phyloP scores from a whole-genome alignment of 2,329 filamentous ascomycete genomes.

The Cladophialophora carrionii region DNA sequence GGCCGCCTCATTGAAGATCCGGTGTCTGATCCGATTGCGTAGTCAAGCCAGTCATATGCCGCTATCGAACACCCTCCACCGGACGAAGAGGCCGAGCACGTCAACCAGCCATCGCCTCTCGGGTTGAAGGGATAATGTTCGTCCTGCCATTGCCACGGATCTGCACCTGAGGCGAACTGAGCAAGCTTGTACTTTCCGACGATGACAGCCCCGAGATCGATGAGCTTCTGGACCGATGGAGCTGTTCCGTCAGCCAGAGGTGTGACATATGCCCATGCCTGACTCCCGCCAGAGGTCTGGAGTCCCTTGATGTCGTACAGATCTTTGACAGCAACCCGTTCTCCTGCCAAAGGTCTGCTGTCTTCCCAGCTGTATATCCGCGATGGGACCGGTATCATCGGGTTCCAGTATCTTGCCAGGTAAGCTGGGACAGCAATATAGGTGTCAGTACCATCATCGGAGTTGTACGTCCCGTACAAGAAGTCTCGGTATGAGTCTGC shows the following conservation, averaged over 20 bases:
- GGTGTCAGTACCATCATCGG: constrained; percentile 9
- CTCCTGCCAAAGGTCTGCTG: constrained; percentile 27
- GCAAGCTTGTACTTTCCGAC: constrained; percentile 31
- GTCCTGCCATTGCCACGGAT: constrained; percentile 41
- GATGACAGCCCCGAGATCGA: constrained; percentile 31
- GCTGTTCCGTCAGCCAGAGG: constrained; percentile 24
- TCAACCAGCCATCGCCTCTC: constrained; percentile 45
- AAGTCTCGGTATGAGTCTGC: constrained; percentile 22
- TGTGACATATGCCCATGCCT: constrained; percentile 25
- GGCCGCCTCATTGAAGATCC: constrained; percentile 54
- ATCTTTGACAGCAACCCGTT: constrained; percentile 34
- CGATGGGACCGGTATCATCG: constrained; percentile 31
- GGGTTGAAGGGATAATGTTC: constrained; percentile 47
- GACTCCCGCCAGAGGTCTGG: constrained; percentile 30
- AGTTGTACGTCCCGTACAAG: constrained; percentile 18
- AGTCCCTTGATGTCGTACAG: constrained; percentile 31
- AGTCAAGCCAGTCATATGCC: constrained; percentile 49
- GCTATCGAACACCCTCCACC: constrained; percentile 42
- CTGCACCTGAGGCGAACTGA: constrained; percentile 33
- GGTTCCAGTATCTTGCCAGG: constrained; percentile 10
- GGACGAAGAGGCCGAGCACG: constrained; percentile 38
- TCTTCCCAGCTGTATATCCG: constrained; percentile 35
- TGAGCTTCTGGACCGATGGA: constrained; percentile 29
- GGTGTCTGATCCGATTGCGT: constrained; percentile 48
- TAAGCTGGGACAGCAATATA: constrained; percentile 5